Evolutionary conservation across 1,284 basidiomycete genomes (phyloP), one percentile per base, ranked within the genome.

Genomic region (Pyrrhoderma lamaoense): DNA sequence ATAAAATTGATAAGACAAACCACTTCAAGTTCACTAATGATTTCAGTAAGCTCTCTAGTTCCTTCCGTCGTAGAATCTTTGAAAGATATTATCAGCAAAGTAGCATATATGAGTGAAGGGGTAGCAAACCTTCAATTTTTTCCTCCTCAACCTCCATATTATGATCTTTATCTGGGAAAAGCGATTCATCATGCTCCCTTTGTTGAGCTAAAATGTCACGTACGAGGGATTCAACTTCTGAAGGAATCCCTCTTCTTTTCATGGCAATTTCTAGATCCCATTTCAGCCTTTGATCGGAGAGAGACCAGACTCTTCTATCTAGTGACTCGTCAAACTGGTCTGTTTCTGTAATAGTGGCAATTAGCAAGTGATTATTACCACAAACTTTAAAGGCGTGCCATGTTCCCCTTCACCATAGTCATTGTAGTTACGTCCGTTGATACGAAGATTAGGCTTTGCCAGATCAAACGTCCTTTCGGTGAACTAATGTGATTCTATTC

Each of bases 271-370:
- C 74, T 51, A 78, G 79, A 59, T 86, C 79, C 76, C 78, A 85
- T 55, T 79, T 74, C 40, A 87, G 66, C 14, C 78, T 69, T 52
- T 85, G 83, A 48, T 80, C 75, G 42, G 81, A 78, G 14, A 88
- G 64, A 1, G 80, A 79, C 79, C 81, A 86, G 42, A 89, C 80
- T 34, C 76, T 74, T 50, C 85, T 70, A 61, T 89, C 87, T 36
- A 90, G 72, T 1, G 76, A 78, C 64, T 92, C 89, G 61, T 92
- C 88, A 61, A 90, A 92, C 3, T 79, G 75, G 60, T 90, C 86
- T 54, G 78, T 77, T 21, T 84, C 85, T 87, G 58, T 43, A 42
- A 42, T 37, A 16, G 8, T 16, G 42, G 27, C 27, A 39, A 50
- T 25, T 27, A 50, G 35, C 11, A 44, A 46, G n/a, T n/a, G 19